Base-by-base conservation (phyloP, 225 moss, liverwort and hornwort species). In the Anthoceros angustus region DNA sequence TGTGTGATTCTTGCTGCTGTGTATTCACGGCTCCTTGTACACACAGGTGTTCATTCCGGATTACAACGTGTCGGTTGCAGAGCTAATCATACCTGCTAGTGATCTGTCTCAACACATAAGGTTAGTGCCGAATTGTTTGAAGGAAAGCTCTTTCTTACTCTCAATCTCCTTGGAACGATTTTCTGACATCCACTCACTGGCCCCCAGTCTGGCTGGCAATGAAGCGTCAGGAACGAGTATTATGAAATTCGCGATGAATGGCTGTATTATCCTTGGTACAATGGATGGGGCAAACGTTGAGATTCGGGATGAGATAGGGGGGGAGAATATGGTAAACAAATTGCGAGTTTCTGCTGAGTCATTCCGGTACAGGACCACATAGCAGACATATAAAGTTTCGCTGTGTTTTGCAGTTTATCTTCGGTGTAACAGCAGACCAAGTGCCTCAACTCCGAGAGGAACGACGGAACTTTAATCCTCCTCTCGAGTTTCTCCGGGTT, bases 181-280 rank as follows among this genome's bases (percentile, higher is more conserved):
- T 23, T 18, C 18, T 55, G 23, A 55, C 7, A 18, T 15, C 23
- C 23, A 23, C n/a, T 55, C 55, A 23, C 45, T 46, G 45, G 55
- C 5, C n/a, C 23, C n/a, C 55, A 55, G 92, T 68, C 85, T 88
- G 49, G 89, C 89, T 71, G 85, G 88, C 42, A 83, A 86, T 46
- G 92, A 93, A 78, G 92, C 92, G 80, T 89, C 88, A 49, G 89
- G 92, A 69, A 93, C 92, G 71, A 78, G 92, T 72, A 93, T 89
- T 62, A 93, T 93, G 92, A 93, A 93, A 60, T 87, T 80, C 24
- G 86, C 92, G 24, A 93, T 93, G 92, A 93, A 93, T 60, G 89
- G 92, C 69, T 87, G 92, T 73, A 78, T 93, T 67, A 69, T 93
- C 48, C 66, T 93, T 80, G 85, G 82, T 69, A 72, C 86, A 38